These are phyloP conservation scores for Sclerotinia borealis DNA, from an alignment of 2,329 filamentous ascomycete genomes.

Conservation along the genomic window DNA sequence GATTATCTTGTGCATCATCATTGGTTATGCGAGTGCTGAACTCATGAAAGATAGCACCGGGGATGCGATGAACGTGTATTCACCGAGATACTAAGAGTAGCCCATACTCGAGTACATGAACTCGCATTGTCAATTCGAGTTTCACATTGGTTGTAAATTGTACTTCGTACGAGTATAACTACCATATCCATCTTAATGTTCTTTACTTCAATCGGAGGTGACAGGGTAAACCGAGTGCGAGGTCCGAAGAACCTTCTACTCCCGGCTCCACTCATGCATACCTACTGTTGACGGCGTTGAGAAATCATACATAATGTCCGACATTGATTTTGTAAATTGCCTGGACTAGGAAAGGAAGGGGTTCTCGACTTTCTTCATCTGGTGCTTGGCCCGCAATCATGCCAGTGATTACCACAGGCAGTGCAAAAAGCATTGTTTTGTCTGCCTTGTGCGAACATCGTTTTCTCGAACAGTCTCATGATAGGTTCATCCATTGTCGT, in stretches of 20 bases:
- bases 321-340: too few relatives aligned
- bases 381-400: not conserved
- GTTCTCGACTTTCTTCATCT: not conserved
- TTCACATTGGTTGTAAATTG: not conserved
- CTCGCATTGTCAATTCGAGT: too few relatives aligned
- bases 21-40: not conserved
- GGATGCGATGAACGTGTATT: too few relatives aligned
- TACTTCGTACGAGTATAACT: too few relatives aligned
- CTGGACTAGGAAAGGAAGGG: too few relatives aligned
- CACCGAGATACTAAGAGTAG: too few relatives aligned
- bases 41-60: too few relatives aligned
- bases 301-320: too few relatives aligned
- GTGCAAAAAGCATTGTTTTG: not conserved
- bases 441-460: not conserved
- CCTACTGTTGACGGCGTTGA: not conserved
- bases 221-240: not conserved
- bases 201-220: not conserved
- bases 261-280: not conserved
- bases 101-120: too few relatives aligned
- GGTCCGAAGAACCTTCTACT: not conserved
- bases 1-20: not conserved
- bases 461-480: not conserved
- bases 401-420: not conserved
- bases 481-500: not conserved
- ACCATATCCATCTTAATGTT: not conserved